phyloP scores from a whole-genome alignment of 768 basidiomycete species.

The Pulveroboletus sp. region DNA sequence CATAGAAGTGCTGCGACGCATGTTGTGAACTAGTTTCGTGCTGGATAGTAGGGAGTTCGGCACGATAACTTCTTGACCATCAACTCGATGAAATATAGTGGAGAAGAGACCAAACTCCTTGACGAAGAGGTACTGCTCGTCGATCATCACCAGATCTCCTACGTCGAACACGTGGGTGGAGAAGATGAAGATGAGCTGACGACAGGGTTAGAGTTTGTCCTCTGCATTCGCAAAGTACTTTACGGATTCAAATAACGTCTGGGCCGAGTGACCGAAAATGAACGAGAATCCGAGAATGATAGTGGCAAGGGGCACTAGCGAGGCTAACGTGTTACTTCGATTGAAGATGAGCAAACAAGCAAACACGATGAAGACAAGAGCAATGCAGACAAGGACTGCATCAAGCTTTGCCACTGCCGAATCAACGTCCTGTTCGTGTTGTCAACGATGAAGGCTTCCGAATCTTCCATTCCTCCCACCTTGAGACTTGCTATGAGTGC shows the following conservation, averaged over 20 bases:
- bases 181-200: conserved; percentile 77
- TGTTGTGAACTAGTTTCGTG: conserved; percentile 73
- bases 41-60: conserved; percentile 69
- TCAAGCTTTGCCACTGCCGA: conserved; percentile 76
- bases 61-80: conserved; percentile 75
- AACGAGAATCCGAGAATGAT: conserved; percentile 82
- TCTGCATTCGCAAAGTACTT: conserved; percentile 16
- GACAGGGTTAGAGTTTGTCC: not conserved
- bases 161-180: conserved; percentile 85
- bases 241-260: conserved; percentile 74
- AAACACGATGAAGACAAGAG: conserved; percentile 58
- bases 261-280: conserved; percentile 79
- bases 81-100: conserved; percentile 73
- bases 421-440: conserved; percentile 51
- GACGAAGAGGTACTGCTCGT: conserved; percentile 45
- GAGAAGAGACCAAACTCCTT: conserved; percentile 79
- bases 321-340: conserved; percentile 55
- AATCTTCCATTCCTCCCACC: conserved; percentile 31
- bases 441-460: not conserved
- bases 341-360: conserved; percentile 75
- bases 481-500: conserved; percentile 66
- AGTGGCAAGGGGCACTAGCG: conserved; percentile 74
- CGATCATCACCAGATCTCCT: conserved; percentile 78
- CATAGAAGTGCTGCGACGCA: conserved; percentile 73
- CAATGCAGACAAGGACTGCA: conserved; percentile 60